Evolutionary conservation across 495 filamentous ascomycete species (phyloP).

Genomic region (Aspergillus kassunensis): DNA sequence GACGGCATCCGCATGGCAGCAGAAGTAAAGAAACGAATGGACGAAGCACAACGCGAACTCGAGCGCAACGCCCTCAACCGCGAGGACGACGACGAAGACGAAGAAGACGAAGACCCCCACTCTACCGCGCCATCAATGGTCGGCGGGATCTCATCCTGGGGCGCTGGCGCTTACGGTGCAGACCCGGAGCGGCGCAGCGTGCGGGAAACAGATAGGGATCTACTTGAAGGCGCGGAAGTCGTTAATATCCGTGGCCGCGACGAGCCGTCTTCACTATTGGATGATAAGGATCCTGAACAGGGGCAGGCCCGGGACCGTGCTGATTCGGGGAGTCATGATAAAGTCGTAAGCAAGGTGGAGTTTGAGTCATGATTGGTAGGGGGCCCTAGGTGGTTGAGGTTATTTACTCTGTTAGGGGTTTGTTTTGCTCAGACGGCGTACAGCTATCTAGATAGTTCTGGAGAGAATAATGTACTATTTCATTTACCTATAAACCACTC

Average conservation of each 20-base stretch:
- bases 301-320: neutral
- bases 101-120: constrained; percentile 50
- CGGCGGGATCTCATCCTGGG: constrained; percentile 44
- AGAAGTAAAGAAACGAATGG: constrained; percentile 86
- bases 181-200: constrained; percentile 49
- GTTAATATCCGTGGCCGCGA: constrained; percentile 27
- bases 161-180: constrained; percentile 45
- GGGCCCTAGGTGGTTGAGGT: neutral
- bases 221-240: constrained; percentile 22
- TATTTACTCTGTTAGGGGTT: neutral
- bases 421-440: neutral
- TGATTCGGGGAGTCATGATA: constrained; percentile 12
- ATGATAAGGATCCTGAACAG: constrained; percentile 19
- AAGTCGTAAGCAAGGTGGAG: constrained; percentile 38
- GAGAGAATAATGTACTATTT: neutral
- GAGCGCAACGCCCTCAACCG: constrained; percentile 71
- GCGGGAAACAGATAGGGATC: constrained; percentile 22
- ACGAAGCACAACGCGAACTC: constrained; percentile 82
- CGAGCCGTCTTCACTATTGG: constrained; percentile 26
- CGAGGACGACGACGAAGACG: constrained; percentile 77
- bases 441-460: constrained; percentile 9
- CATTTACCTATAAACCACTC: too few species aligned
- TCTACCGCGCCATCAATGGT: constrained; percentile 27
- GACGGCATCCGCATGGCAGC: constrained; percentile 93
- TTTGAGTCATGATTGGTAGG: constrained; percentile 37